Evolutionary conservation across 495 filamentous ascomycete genomes (phyloP), one percentile per base, ranked within the genome.

Genomic region (Paragyromitra xinjiangensis): DNA sequence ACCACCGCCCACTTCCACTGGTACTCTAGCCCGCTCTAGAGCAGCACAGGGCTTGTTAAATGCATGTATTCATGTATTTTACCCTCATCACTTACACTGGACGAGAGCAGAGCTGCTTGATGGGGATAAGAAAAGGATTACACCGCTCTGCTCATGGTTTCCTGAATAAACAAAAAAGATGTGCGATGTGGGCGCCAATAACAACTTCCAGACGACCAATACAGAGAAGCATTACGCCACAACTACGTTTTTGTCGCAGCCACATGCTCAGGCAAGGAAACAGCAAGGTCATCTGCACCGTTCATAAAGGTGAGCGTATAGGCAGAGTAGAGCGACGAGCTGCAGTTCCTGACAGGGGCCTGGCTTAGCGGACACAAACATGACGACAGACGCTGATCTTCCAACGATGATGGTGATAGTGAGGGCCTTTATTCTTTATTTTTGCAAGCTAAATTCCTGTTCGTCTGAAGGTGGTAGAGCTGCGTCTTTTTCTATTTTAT

Each of bases 361-460:
- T 37, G 22, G 55, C 19, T 58, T 58, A 5, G 44, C 69, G 56
- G 19, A 40, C 19, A 59, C 24, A 19, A 19, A 22, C 42, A 75
- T 75, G 72, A 75, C 72, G 72, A 75, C 72, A 75, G 66, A 62
- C 29, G 44, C 64, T 51, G 72, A 69, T 75, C 72, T 22, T 37
- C 72, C 26, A 62, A 63, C 26, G 34, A 68, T 65, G 34, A 72
- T 72, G 62, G 66, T 65, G 61, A 59, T 45, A 58, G 9, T 37
- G 42, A 40, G 19, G 39, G 44, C 50, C 26, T 59, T 6, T 51
- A 22, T 34, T 34, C 2, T 34, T 34, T 34, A 59, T 61, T 70
- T 40, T 26, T 64, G 12, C 69, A 64, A 56, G 19, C 44, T 22
- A 6, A 51, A 64, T 64, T 72, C 69, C 56, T 72, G 61, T 72